Evolutionary conservation across 805 yeast genomes (phyloP), one percentile per base, ranked within the genome.

Genomic region (Teunomyces kruisii): DNA sequence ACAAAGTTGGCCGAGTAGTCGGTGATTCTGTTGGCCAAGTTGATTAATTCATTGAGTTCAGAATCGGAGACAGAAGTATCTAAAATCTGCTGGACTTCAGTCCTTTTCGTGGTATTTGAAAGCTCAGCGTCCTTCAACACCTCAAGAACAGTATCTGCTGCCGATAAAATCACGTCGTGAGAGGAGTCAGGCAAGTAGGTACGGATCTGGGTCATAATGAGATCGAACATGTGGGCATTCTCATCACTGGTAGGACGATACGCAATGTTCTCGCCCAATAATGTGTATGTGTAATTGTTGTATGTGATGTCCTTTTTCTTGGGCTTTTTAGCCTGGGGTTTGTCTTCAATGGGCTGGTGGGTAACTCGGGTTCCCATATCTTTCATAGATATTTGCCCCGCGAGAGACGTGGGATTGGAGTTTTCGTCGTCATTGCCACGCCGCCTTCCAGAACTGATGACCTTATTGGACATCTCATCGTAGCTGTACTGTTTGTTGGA

Each of bases 381-480:
- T 31, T 74, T 70, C 43, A 79, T 68, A 3, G 81, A 65, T n/a
- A 91, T 73, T 47, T 75, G 79, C 3, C 96, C 96, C 8, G 71
- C 78, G 58, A 90, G 68, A 0, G 95, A 81, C 46, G 80, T 80
- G 0, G 97, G 96, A 38, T 76, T 80, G 2, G 85, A 81, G 46
- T 59, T 58, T 10, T 70, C 59, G 17, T 76, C 81, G 4, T 78
- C 79, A 42, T 74, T 19, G 9, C 27, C 80, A 39, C 49, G 42
- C 55, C 55, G 7, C 70, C 72, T 39, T 64, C 70, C 36, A 71
- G 58, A 37, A 61, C 66, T 48, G 58, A 83, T 72, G 49, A 88
- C 92, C 68, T 83, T 83, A 54, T 83, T 86, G 41, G 95, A 77
- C 90, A 88, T 84, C 58, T 80, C 87, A 59, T 82, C 85, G 54